Evolutionary conservation across 140 eudicot species (phyloP).

Genomic region (Anethum foeniculum): DNA sequence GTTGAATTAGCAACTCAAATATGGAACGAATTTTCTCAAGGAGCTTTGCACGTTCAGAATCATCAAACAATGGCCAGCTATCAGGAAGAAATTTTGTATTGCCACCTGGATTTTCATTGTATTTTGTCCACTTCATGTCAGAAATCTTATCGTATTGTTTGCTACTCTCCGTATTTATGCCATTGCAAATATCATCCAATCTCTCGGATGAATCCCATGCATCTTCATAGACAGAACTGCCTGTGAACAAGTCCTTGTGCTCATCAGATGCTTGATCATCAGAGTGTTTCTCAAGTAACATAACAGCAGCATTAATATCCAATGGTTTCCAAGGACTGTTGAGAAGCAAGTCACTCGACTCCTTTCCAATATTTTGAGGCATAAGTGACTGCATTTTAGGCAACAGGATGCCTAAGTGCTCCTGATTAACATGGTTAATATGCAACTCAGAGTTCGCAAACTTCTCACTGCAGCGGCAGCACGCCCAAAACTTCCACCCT

Average conservation of each 20-base stretch:
- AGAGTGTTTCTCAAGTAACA: constrained; percentile 45
- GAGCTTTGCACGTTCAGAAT: constrained; percentile 71
- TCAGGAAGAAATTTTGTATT: constrained; percentile 43
- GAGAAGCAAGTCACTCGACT: constrained; percentile 86
- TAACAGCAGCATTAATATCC: constrained; percentile 59
- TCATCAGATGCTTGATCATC: constrained; percentile 28
- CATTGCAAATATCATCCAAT: constrained; percentile 34
- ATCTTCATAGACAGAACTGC: constrained; percentile 44
- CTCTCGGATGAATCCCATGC: constrained; percentile 51
- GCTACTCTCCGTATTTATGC: constrained; percentile 22
- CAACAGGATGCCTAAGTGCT: constrained; percentile 58
- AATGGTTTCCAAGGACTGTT: constrained; percentile 76
- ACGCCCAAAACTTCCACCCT: constrained; percentile 77
- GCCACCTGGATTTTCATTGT: constrained; percentile 36
- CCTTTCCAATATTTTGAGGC: constrained; percentile 60
- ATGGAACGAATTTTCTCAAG: constrained; percentile 64
- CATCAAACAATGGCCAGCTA: constrained; percentile 78
- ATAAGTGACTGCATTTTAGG: constrained; percentile 57
- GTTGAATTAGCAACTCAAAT: constrained; percentile 53
- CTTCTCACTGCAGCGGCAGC: constrained; percentile 77
- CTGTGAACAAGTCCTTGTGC: constrained; percentile 35
- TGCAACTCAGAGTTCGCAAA: constrained; percentile 45
- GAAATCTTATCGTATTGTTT: constrained; percentile 31
- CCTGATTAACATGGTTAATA: constrained; percentile 60
- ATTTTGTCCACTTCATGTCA: constrained; percentile 42